A percentile compares a stretch with the other conserved stretches of the same genome.
Evolutionary conservation across 371 early-diverging fungal genomes (phyloP).

Genomic region (Circinella umbellata): DNA sequence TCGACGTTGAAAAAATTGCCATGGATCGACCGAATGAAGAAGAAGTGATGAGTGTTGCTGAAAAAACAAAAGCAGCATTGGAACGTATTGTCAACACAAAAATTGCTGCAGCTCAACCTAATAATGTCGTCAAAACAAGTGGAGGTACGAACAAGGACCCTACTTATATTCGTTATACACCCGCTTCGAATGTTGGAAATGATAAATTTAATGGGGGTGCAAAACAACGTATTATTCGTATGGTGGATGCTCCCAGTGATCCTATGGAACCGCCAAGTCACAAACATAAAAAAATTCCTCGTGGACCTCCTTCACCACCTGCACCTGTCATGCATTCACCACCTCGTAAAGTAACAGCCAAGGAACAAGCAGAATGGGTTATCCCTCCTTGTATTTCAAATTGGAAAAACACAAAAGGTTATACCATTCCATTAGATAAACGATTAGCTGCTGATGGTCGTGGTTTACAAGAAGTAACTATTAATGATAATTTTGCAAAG

Average conservation of each 20-base stretch:
- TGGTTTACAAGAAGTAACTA: constrained; percentile 88
- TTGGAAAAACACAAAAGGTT: constrained; percentile 99
- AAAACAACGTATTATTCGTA: constrained; percentile 85
- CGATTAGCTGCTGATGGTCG: constrained; percentile 97
- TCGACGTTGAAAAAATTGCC: constrained; percentile 69
- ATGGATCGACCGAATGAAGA: constrained; percentile 84
- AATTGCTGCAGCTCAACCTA: constrained; percentile 74
- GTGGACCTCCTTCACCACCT: constrained; percentile 91
- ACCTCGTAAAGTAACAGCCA: constrained; percentile 91
- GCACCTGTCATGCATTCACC: constrained; percentile 98
- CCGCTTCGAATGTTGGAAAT: constrained; percentile 66
- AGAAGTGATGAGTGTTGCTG: constrained; percentile 80
- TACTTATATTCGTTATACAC: constrained; percentile 90
- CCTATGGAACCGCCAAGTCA: constrained; percentile 96
- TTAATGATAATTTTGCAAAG: constrained; percentile 96
- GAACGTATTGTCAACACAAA: constrained; percentile 88
- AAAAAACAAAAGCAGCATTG: constrained; percentile 86
- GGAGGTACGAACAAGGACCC: constrained; percentile 72
- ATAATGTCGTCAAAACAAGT: constrained; percentile 50
- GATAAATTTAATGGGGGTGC: constrained; percentile 70
- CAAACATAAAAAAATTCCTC: constrained; percentile 90
- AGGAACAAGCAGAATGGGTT: constrained; percentile 95
- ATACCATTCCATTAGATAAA: constrained; percentile 97
- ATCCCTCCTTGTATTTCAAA: constrained; percentile 98
- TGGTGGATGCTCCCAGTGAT: constrained; percentile 95